A percentile compares a stretch with the other conserved stretches of the same genome.
These are phyloP conservation scores for Collybiopsis luxurians DNA, from an alignment of 768 basidiomycete genomes.

Conservation along the genomic window DNA sequence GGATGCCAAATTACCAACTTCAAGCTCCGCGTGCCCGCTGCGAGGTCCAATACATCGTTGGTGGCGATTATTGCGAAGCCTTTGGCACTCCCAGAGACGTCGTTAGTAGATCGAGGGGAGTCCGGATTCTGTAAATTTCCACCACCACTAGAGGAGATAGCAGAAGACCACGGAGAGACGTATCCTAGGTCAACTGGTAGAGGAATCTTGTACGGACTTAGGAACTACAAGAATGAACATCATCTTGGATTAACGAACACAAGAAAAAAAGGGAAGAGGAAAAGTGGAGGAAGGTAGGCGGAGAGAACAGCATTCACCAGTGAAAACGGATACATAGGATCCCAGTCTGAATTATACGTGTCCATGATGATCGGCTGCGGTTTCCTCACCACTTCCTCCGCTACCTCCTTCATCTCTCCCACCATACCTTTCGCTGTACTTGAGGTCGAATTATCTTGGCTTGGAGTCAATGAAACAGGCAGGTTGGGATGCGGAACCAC, in stretches of 20 bases:
- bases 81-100: conserved; percentile 1
- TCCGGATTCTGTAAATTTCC: too few relatives aligned
- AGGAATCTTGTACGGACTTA: conserved; percentile 80
- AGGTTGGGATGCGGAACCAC: too few relatives aligned
- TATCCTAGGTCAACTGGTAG: conserved; percentile 50
- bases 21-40: conserved; percentile 64
- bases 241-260: too few relatives aligned
- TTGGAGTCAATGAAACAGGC: too few relatives aligned
- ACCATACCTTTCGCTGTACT: too few relatives aligned
- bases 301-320: conserved; percentile 49
- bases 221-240: conserved; percentile 49
- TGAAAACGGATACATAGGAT: conserved; percentile 79
- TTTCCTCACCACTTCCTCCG: conserved; percentile 10
- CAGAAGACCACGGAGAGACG: conserved; percentile 43
- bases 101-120: too few relatives aligned
- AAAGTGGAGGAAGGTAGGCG: background rate
- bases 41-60: conserved; percentile 52
- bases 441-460: too few relatives aligned
- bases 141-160: too few relatives aligned
- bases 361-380: conserved; percentile 58
- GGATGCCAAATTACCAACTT: conserved; percentile 74
- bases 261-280: background rate
- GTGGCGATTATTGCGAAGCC: conserved; percentile 55
- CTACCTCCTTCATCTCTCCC: too few relatives aligned
- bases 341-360: conserved; percentile 86